Conservation (phyloP, 257 asterid genomes). For the Nicotiana attenuata region DNA sequence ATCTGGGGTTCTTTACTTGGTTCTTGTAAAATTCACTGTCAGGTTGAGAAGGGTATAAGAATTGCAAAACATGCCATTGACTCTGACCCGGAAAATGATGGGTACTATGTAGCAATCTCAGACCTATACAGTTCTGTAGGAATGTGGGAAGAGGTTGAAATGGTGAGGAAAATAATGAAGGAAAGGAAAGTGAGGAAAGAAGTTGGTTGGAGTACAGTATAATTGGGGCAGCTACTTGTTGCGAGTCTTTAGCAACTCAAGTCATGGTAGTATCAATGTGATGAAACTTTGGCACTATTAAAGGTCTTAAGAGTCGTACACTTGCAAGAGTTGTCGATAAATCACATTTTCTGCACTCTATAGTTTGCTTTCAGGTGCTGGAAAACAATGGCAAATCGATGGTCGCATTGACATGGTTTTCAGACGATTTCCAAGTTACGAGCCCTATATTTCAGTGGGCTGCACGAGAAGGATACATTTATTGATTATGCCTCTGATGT, state of each 20-base stretch:
- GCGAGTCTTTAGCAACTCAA: background rate
- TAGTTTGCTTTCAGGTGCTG: background rate
- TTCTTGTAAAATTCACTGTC: conserved; percentile 61
- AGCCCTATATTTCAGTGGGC: background rate
- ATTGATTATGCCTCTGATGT: background rate
- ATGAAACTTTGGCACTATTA: background rate
- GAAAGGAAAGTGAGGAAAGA: conserved; percentile 54
- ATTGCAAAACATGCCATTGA: conserved; percentile 71
- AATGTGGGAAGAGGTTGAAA: conserved; percentile 68
- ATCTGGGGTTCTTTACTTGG: conserved; percentile 71
- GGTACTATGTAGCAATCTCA: conserved; percentile 55
- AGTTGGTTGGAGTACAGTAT: conserved; percentile 73
- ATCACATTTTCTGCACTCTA: background rate
- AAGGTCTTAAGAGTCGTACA: background rate
- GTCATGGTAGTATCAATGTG: background rate
- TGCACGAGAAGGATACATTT: background rate
- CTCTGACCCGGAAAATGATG: conserved; percentile 75
- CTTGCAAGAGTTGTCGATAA: background rate
- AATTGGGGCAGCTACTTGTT: background rate
- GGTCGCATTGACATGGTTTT: background rate
- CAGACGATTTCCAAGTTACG: background rate
- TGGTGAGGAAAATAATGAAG: conserved; percentile 49
- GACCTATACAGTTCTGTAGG: conserved; percentile 63
- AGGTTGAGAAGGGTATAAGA: conserved; percentile 56
- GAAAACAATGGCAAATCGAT: background rate